Evolutionary conservation across 192 early-diverging fungal species (phyloP), one percentile per base, ranked within the genome.

Genomic region (Coemansia sp.): DNA sequence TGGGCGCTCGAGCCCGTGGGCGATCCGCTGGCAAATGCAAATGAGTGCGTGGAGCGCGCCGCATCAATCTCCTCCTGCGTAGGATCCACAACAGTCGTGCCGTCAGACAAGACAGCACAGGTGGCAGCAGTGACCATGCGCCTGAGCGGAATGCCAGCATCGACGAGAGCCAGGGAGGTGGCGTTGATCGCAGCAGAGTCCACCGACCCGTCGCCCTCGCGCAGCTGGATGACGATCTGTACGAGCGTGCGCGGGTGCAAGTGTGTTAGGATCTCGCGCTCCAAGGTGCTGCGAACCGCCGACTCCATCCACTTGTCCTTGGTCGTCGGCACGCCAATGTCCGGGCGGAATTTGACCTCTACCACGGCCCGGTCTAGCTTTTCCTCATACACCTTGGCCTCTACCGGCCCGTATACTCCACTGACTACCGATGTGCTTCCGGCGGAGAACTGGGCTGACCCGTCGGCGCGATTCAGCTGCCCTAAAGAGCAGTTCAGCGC

Each of bases 161-260:
- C 94, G 46, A 98, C 65, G 23, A 99, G 84, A 2, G 95, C 94
- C 66, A 98, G 53, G 2, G 88, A 82, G 0, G 88, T 83, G 3
- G 95, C 94, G 72, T 97, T 97, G 40, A 96, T 86, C 4, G 91
- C 88, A 5, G 89, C 83, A 9, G 95, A 66, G 28, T 77, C 78
- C 66, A 94, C 92, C 21, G 85, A 85, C 64, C 97, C 97, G 73
- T 97, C 95, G 62, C 90, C 90, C 48, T 88, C 84, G 63, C 89
- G 83, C 7, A 92, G 87, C 72, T 99, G 97, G 20, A 92, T 63
- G 9, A 91, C 93, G 60, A 99, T 90, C 65, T 91, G 89, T 14
- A 99, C 86, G 37, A 85, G 48, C 3, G 95, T 96, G 33, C 95
- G 84, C 28, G 97, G 97, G 76, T 95, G 92, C 55, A 95, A 75